A percentile compares a stretch with the other conserved stretches of the same genome.
phyloP scores from a whole-genome alignment of 192 early-diverging fungal species.

The Backusella parvicylindrica region DNA sequence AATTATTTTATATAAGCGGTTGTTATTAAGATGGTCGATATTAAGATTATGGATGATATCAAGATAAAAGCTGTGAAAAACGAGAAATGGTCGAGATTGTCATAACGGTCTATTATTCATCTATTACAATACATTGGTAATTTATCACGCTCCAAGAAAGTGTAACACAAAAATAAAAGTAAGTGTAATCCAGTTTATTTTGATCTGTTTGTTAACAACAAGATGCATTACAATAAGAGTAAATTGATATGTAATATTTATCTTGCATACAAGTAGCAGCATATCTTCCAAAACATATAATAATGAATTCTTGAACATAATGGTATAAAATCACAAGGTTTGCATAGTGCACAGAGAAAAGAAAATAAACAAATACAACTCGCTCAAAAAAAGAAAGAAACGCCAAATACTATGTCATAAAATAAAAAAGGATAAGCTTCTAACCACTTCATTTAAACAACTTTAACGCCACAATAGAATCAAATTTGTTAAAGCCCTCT shows the following conservation, averaged over 20 bases:
- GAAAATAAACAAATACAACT: background rate
- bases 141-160: background rate
- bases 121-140: background rate
- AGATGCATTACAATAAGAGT: too few relatives aligned
- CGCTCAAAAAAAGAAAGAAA: background rate
- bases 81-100: background rate
- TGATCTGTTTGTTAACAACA: background rate
- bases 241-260: too few relatives aligned
- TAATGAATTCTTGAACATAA: background rate
- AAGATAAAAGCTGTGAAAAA: background rate
- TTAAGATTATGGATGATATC: background rate
- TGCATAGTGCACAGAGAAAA: background rate
- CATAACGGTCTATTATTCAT: background rate
- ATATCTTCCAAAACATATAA: background rate
- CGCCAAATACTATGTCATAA: background rate
- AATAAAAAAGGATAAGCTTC: background rate
- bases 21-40: conserved; percentile 1
- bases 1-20: background rate
- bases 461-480: background rate
- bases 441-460: background rate
- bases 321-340: background rate
- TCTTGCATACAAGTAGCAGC: background rate
- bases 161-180: background rate
- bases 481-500: background rate
- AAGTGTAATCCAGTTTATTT: background rate